A percentile compares a stretch with the other conserved stretches of the same genome.
Evolutionary conservation across 1,139 yeast genomes (phyloP).

Genomic region (Protomyces inundatus): DNA sequence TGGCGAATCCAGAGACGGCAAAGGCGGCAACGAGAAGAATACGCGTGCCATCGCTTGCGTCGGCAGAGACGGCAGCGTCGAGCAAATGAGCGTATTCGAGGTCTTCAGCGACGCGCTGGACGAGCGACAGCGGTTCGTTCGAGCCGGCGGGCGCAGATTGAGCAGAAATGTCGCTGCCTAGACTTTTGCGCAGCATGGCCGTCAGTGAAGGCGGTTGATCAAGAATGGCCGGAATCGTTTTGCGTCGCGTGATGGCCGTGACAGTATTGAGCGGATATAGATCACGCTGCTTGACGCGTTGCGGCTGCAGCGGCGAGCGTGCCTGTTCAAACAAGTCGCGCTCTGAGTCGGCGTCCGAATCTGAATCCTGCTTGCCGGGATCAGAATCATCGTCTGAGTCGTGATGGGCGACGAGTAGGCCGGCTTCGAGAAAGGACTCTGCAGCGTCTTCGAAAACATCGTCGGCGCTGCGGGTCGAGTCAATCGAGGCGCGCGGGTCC

Average conservation of each 20-base stretch:
- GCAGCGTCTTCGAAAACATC: constrained; percentile 15
- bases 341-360: constrained; percentile 10
- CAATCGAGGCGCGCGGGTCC: constrained; percentile 1
- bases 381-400: constrained; percentile 6
- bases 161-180: constrained; percentile 81
- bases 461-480: constrained; percentile 9
- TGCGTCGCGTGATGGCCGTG: constrained; percentile 46
- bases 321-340: neutral
- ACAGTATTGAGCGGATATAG: constrained; percentile 16
- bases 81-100: constrained; percentile 70
- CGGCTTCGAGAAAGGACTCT: constrained; percentile 1
- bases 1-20: constrained; percentile 69
- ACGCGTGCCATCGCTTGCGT: constrained; percentile 51
- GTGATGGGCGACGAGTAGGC: constrained; percentile 18
- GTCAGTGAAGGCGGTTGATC: constrained; percentile 77
- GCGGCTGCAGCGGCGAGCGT: neutral
- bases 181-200: constrained; percentile 75
- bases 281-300: neutral
- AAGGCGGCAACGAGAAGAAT: constrained; percentile 66
- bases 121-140: constrained; percentile 80
- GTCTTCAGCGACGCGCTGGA: constrained; percentile 73
- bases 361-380: neutral
- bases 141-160: constrained; percentile 92
- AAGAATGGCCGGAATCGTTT: constrained; percentile 55
- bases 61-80: constrained; percentile 51